These are phyloP conservation scores for Trametes villosa DNA, from an alignment of 768 basidiomycete genomes.

Conservation along the genomic window DNA sequence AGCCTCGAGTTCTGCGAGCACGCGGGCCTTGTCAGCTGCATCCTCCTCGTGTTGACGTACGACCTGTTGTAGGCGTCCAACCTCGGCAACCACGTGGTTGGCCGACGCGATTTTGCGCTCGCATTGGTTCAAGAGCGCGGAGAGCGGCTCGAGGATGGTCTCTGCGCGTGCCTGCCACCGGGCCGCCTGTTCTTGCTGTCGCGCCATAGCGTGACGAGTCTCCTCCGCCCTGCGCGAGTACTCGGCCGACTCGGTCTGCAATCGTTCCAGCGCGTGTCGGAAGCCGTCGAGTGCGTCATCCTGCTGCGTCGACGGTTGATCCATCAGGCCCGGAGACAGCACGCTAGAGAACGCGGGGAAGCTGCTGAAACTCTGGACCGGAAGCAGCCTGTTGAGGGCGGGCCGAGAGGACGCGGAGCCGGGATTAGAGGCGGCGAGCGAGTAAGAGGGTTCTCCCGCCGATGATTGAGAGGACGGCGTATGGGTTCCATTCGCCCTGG, in stretches of 20 bases:
- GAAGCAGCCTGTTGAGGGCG: not conserved
- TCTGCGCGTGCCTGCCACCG: conserved; percentile 30
- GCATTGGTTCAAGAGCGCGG: conserved; percentile 34
- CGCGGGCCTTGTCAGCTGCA: not conserved
- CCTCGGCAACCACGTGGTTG: conserved; percentile 5
- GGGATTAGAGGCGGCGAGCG: not conserved
- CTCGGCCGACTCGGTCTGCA: conserved; percentile 26
- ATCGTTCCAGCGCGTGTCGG: conserved; percentile 20
- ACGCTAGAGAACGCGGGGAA: not conserved
- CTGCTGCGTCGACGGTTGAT: conserved; percentile 21
- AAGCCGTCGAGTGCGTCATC: conserved; percentile 26
- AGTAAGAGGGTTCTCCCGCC: not conserved
- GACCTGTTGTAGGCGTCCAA: not conserved
- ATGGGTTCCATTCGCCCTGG: not conserved
- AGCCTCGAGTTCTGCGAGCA: not conserved
- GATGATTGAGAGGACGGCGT: not conserved
- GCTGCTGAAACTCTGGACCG: not conserved
- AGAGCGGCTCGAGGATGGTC: conserved; percentile 36
- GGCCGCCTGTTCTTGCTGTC: conserved; percentile 36
- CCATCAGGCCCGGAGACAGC: not conserved
- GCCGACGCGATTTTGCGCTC: conserved; percentile 22
- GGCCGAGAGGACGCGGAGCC: not conserved
- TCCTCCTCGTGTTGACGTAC: conserved; percentile 2
- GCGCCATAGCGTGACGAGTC: conserved; percentile 27
- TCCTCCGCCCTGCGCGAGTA: conserved; percentile 34